Percentiles rank a stretch among this genome's conserved stretches.
phyloP scores from a whole-genome alignment of 331 rosid species.

The Malus hybrid region DNA sequence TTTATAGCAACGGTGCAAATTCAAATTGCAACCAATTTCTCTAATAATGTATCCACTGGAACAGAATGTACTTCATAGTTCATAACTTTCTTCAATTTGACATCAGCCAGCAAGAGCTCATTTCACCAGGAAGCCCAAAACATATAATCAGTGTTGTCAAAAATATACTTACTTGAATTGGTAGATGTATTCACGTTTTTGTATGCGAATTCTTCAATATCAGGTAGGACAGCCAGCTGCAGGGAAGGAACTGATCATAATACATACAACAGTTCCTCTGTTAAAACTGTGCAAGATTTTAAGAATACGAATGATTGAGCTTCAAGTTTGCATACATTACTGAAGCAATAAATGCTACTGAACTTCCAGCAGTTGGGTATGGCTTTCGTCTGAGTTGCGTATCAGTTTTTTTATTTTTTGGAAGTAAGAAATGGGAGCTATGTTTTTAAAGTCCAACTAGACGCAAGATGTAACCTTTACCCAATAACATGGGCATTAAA shows the following conservation, averaged over 20 bases:
- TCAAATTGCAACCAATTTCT: neutral
- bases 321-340: neutral
- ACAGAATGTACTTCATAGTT: neutral
- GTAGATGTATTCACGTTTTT: slow-evolving; percentile 18
- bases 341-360: neutral
- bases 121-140: neutral
- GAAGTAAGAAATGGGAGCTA: no score
- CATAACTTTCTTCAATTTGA: neutral
- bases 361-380: neutral
- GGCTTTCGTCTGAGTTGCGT: neutral
- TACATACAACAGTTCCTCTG: neutral
- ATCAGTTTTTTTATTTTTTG: neutral
- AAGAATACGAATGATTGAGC: neutral
- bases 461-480: neutral
- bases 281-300: neutral
- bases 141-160: neutral
- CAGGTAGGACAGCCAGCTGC: slow-evolving; percentile 25
- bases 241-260: slow-evolving; percentile 1
- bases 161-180: slow-evolving; percentile 18
- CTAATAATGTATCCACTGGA: neutral
- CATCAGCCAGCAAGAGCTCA: slow-evolving; percentile 7
- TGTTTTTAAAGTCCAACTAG: neutral
- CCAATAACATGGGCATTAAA: neutral
- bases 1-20: neutral
- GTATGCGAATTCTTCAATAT: slow-evolving; percentile 51